phyloP scores from a whole-genome alignment of 305 asterid genomes.

The Striga hermonthica region DNA sequence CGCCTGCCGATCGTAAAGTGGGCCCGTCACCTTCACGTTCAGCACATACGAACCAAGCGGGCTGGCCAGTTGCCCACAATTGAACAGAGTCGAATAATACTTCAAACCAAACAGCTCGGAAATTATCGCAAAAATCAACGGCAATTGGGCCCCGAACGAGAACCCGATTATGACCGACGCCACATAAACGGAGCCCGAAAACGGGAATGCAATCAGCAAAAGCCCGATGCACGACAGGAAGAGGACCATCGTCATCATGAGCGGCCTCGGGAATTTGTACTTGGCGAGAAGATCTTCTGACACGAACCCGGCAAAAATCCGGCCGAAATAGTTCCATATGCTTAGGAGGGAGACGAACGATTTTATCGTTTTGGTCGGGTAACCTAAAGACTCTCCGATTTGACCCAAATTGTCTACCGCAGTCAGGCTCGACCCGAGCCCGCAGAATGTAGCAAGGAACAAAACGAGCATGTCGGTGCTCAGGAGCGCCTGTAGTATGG shows the following conservation, averaged over 20 bases:
- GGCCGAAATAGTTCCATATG: constrained; percentile 75
- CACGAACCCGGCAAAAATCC: constrained; percentile 68
- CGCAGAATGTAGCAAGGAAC: constrained; percentile 68
- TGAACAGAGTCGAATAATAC: constrained; percentile 64
- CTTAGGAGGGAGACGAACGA: constrained; percentile 69
- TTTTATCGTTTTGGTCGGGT: constrained; percentile 55
- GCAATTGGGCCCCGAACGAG: constrained; percentile 72
- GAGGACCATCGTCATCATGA: constrained; percentile 67
- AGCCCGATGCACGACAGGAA: constrained; percentile 54
- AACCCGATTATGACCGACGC: constrained; percentile 72
- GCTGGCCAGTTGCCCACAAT: constrained; percentile 74
- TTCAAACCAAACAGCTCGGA: constrained; percentile 78
- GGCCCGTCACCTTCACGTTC: constrained; percentile 63
- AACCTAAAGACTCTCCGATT: constrained; percentile 68
- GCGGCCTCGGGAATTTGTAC: constrained; percentile 61
- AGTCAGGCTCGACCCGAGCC: constrained; percentile 69
- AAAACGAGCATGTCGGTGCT: constrained; percentile 61
- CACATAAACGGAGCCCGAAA: constrained; percentile 55
- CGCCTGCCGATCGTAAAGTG: constrained; percentile 64
- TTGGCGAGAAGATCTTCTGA: constrained; percentile 50
- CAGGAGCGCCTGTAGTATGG: constrained; percentile 60
- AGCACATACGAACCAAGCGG: constrained; percentile 71
- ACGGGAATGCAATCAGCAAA: constrained; percentile 62
- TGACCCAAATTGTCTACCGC: constrained; percentile 82
- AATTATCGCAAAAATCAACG: constrained; percentile 54